These are phyloP conservation scores for Nicotiana tomentosiformis DNA, from an alignment of 257 asterid species.

Conservation along the genomic window DNA sequence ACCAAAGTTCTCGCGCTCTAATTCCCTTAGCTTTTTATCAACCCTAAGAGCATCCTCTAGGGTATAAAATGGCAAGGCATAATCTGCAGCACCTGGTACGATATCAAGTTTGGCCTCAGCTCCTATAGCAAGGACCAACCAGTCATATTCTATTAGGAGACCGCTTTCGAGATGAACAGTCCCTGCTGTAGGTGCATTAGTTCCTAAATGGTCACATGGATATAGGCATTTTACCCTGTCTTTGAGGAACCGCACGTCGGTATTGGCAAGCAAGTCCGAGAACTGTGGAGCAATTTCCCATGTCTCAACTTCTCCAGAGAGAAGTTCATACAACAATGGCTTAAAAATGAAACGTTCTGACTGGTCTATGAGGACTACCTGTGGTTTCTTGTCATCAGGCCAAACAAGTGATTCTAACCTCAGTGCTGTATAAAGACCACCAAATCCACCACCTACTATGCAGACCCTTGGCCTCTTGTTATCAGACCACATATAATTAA, in stretches of 20 bases:
- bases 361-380: conserved; percentile 93
- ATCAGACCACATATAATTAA: conserved; percentile 58
- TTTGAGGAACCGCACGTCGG: conserved; percentile 61
- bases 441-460: conserved; percentile 97
- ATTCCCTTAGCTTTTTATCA: conserved; percentile 51
- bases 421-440: conserved; percentile 95
- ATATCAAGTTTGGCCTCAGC: conserved; percentile 79
- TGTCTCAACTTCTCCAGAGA: conserved; percentile 92
- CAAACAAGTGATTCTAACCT: conserved; percentile 90
- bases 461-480: conserved; percentile 88
- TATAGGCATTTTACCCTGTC: conserved; percentile 64
- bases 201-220: conserved; percentile 64
- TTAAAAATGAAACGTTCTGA: conserved; percentile 88
- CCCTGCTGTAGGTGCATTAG: conserved; percentile 50
- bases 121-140: conserved; percentile 99
- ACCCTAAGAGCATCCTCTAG: conserved; percentile 89
- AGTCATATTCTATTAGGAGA: conserved; percentile 78
- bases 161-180: conserved; percentile 85
- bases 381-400: conserved; percentile 94
- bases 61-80: conserved; percentile 91
- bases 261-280: conserved; percentile 75
- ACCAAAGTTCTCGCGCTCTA: conserved; percentile 72
- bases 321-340: conserved; percentile 92
- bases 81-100: conserved; percentile 82
- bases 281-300: conserved; percentile 99